Base-by-base conservation (phyloP, 2,329 filamentous ascomycete genomes). In the Samsoniella hepiali region DNA sequence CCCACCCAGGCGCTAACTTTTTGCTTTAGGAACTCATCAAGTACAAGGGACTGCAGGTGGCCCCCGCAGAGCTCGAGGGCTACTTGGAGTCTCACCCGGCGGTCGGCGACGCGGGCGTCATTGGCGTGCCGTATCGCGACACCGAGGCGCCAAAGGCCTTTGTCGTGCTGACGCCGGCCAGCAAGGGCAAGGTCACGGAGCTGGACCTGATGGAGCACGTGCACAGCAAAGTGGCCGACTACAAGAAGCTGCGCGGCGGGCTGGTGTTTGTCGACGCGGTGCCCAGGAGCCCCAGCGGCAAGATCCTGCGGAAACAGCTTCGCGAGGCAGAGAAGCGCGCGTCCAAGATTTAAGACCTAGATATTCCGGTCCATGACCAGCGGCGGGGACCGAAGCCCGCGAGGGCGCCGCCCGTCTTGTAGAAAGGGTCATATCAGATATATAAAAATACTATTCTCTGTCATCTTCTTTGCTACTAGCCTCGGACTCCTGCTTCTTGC, bases 171-270 rank as follows among this genome's bases (percentile, higher is more conserved):
- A 65, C 66, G 1, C 65, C 69, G 5, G 38, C 62, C 0, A 69
- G 69, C 5, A 67, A 66, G 51, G 69, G 67, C 4, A 69, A 68
- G 15, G 17, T 73, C 1, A 69, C 71, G 0, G 71, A 68, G 27
- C 64, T 67, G 7, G 72, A 72, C 0, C 55, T 77, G 5, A 62
- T 63, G 8, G 58, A 69, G 1, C 73, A 69, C 55, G 72, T 75
- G 8, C 63, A 66, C 40, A 55, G 50, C 11, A 69, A 67, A 13
- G 72, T 75, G 0, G 81, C 86, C 0, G 78, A 75, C 55, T 82
- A 87, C 69, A 93, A 93, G 74, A 81, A 84, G 68, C 77, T 92
- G 65, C 86, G 85, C 7, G 90, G 89, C 0, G 90, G 90, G 0
- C 83, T 93, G 7, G 72, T 79, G 4, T 90, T 91, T 69, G 76